Evolutionary conservation across 2,329 filamentous ascomycete genomes (phyloP).

Genomic region (Ophiostoma quercus): DNA sequence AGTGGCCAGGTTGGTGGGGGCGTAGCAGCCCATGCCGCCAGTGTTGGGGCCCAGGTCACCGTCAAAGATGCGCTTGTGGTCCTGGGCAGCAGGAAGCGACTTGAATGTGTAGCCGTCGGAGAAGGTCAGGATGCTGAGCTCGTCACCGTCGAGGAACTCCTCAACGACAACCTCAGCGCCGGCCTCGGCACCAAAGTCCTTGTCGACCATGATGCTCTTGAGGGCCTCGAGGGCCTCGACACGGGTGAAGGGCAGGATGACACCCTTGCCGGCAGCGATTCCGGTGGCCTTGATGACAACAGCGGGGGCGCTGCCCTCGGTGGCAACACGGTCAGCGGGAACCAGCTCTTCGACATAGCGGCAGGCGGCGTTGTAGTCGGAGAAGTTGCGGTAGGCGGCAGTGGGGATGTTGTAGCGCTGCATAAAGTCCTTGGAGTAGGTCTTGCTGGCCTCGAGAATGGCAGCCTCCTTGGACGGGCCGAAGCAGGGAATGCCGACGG

Average conservation of each 20-base stretch:
- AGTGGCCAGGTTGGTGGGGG: slow-evolving; percentile 75
- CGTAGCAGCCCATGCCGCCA: slow-evolving; percentile 96
- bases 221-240: slow-evolving; percentile 77
- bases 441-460: slow-evolving; percentile 91
- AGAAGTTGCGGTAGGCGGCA: slow-evolving; percentile 85
- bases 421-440: slow-evolving; percentile 98
- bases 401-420: slow-evolving; percentile 83
- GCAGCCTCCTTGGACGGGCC: slow-evolving; percentile 81
- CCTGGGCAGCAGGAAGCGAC: slow-evolving; percentile 84
- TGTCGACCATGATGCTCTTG: slow-evolving; percentile 83
- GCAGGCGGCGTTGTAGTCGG: slow-evolving; percentile 64
- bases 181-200: slow-evolving; percentile 71
- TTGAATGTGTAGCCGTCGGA: slow-evolving; percentile 81
- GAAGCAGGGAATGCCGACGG: slow-evolving; percentile 71
- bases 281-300: slow-evolving; percentile 90
- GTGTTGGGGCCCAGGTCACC: slow-evolving; percentile 89
- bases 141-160: slow-evolving; percentile 85
- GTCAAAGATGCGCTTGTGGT: slow-evolving; percentile 93
- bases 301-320: slow-evolving; percentile 57
- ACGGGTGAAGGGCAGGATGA: slow-evolving; percentile 78
- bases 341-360: slow-evolving; percentile 56
- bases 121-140: slow-evolving; percentile 87
- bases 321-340: slow-evolving; percentile 19
- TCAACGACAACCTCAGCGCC: slow-evolving; percentile 93
- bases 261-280: slow-evolving; percentile 89